Base-by-base conservation (phyloP, 805 yeast genomes). In the Myxozyma geophila region DNA sequence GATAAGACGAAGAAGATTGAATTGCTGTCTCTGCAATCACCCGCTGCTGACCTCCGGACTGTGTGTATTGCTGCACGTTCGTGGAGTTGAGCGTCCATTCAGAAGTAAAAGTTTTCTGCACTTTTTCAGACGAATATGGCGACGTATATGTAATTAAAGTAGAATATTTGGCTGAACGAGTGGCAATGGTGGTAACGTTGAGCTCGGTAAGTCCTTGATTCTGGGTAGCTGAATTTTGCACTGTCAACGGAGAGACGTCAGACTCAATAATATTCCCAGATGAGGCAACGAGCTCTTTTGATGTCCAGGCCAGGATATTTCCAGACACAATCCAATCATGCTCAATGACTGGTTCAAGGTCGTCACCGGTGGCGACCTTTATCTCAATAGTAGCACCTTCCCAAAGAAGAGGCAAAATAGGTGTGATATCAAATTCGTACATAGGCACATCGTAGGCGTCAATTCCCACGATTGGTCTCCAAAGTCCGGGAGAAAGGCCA, bases 311-410 rank as follows among this genome's bases (percentile, higher is more conserved):
- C 13, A 62, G 52, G 10, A 65, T 13, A 23, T 64, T 63, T n/a
- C 64, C 68, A 6, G 66, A 60, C 15, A 65, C 68, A 33, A 65
- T 55, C 68, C 68, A 65, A 52, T 65, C 67, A 13, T 50, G 44
- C 9, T 54, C 67, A 36, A 63, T 59, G 15, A 39, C 46, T 33
- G 58, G 54, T 50, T 65, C 64, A 15, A 33, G 23, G 90, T 97
- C 80, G 91, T 98, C 59, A 96, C 97, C 57, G 91, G 98, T 0
- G 96, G 91, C 37, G 97, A 93, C 78, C 97, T 81, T 84, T 53
- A 89, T 76, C 54, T 77, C 78, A 5, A 82, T 54, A n/a, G 74
- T 74, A 40, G 76, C 71, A 15, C 78, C 75, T n/a, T 75, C 64
- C 92, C 92, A 88, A 37, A 90, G 73, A n/a, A 77, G 73, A 2